These are phyloP conservation scores for Gyromitra esculenta DNA, from an alignment of 2,329 filamentous ascomycete species.

Conservation along the genomic window DNA sequence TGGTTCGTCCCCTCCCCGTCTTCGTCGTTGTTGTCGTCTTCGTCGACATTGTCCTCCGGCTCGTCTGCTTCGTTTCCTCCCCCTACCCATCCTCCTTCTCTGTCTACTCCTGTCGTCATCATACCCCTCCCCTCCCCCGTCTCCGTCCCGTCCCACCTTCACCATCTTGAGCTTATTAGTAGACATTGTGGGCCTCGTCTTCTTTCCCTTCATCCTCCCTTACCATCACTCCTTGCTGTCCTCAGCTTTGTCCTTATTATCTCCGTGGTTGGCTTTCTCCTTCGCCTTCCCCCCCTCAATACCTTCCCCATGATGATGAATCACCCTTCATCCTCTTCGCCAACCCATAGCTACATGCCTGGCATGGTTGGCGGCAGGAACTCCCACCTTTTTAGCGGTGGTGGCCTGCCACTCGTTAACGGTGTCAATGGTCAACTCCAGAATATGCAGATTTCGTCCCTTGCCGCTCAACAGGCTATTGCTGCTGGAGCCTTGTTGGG, in stretches of 20 bases:
- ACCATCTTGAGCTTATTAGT: slow-evolving; percentile 49
- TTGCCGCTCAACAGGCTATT: slow-evolving; percentile 51
- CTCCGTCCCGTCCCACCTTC: slow-evolving; percentile 38
- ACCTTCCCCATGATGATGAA: slow-evolving; percentile 52
- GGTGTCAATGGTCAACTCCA: slow-evolving; percentile 54
- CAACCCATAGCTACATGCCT: slow-evolving; percentile 51
- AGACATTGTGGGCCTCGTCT: slow-evolving; percentile 49
- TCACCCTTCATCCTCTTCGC: slow-evolving; percentile 50
- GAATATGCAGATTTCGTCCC: slow-evolving; percentile 52
- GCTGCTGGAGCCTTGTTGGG: slow-evolving; percentile 44
- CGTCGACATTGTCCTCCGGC: slow-evolving; percentile 48
- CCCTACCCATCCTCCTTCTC: slow-evolving; percentile 16
- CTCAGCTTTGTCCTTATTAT: slow-evolving; percentile 3
- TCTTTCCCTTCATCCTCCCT: slow-evolving; percentile 34
- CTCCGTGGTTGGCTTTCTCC: slow-evolving; percentile 21
- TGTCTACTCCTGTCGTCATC: slow-evolving; percentile 47
- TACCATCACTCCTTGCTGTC: slow-evolving; percentile 21
- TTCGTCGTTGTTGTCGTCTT: slow-evolving; percentile 47
- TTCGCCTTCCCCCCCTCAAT: slow-evolving; percentile 21
- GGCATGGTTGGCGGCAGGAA: slow-evolving; percentile 46
- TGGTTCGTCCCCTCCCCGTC: slow-evolving; percentile 40
- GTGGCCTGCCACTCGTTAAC: slow-evolving; percentile 50
- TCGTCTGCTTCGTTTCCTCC: slow-evolving; percentile 35
- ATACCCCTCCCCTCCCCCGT: slow-evolving; percentile 36
- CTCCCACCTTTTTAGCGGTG: slow-evolving; percentile 47